Conservation (phyloP, 306 rosid genomes). For the Sesbania bispinosa region DNA sequence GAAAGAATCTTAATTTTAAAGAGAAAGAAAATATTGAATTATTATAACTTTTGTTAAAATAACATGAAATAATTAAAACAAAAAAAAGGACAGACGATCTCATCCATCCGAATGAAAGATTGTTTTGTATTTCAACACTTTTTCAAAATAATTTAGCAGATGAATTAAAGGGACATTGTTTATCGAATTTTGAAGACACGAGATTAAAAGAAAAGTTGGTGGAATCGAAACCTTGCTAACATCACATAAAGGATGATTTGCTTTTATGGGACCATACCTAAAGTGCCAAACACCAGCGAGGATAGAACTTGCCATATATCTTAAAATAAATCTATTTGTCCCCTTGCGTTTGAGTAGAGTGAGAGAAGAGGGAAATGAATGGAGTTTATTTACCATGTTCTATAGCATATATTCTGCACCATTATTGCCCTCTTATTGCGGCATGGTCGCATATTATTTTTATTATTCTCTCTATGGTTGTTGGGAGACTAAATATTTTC, state of each 20-base stretch:
- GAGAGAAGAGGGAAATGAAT: neutral
- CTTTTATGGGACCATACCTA: neutral
- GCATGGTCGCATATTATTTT: neutral
- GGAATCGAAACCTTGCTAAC: neutral
- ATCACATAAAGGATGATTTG: neutral
- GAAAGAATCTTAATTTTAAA: too few relatives aligned
- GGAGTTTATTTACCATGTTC: neutral
- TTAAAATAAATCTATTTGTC: neutral
- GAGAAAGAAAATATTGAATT: too few relatives aligned
- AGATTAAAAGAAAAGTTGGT: neutral
- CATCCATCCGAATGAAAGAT: too few relatives aligned
- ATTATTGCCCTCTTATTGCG: neutral
- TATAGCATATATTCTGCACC: constrained; percentile 20
- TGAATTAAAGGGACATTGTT: too few relatives aligned
- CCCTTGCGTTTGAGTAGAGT: neutral
- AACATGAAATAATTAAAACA: too few relatives aligned
- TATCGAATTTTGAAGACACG: neutral
- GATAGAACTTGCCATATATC: neutral
- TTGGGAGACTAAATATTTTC: constrained; percentile 1
- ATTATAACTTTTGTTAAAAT: too few relatives aligned
- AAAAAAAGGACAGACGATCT: too few relatives aligned
- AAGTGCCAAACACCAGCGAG: too few relatives aligned
- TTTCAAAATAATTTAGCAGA: too few relatives aligned
- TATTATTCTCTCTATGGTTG: neutral
- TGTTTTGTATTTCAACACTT: too few relatives aligned